Conservation (phyloP, 2,329 filamentous ascomycete species). For the Sclerotinia glacialis region DNA sequence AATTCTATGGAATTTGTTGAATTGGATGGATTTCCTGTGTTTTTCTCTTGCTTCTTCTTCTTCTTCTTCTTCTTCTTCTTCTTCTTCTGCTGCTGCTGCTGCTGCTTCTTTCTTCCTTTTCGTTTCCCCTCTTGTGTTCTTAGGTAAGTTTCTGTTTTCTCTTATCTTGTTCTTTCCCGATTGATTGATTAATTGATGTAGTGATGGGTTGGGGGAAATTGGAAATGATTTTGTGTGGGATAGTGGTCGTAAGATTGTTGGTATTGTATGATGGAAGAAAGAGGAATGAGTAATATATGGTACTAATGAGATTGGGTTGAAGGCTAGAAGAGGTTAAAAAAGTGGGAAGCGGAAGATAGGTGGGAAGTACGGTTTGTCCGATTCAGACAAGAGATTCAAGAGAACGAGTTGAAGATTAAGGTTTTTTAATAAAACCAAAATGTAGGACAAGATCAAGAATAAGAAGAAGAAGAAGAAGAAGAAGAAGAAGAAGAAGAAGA, state of each 20-base stretch:
- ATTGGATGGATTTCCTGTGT: slow-evolving; percentile 9
- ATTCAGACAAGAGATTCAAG: too few relatives aligned
- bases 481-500: too few relatives aligned
- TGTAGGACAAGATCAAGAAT: too few relatives aligned
- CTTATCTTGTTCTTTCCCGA: slow-evolving; percentile 16
- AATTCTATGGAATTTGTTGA: slow-evolving; percentile 18
- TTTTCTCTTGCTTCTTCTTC: neutral
- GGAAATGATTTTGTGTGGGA: neutral
- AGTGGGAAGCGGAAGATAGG: neutral
- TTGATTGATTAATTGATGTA: neutral
- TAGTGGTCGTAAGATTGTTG: neutral
- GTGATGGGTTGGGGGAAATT: neutral
- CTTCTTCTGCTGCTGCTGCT: neutral
- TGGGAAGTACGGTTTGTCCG: too few relatives aligned
- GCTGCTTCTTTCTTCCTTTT: slow-evolving; percentile 1
- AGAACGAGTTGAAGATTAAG: too few relatives aligned
- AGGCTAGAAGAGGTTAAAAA: neutral
- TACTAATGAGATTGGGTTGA: neutral
- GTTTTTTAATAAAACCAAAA: neutral
- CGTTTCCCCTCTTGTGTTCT: neutral
- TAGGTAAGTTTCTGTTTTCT: neutral
- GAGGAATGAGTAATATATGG: slow-evolving; percentile 1
- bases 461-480: too few relatives aligned
- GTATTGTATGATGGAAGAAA: neutral
- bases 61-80: neutral